Evolutionary conservation across 2,329 filamentous ascomycete genomes (phyloP), one percentile per base, ranked within the genome.

Genomic region (Hymenotorrendiella dingleyae): DNA sequence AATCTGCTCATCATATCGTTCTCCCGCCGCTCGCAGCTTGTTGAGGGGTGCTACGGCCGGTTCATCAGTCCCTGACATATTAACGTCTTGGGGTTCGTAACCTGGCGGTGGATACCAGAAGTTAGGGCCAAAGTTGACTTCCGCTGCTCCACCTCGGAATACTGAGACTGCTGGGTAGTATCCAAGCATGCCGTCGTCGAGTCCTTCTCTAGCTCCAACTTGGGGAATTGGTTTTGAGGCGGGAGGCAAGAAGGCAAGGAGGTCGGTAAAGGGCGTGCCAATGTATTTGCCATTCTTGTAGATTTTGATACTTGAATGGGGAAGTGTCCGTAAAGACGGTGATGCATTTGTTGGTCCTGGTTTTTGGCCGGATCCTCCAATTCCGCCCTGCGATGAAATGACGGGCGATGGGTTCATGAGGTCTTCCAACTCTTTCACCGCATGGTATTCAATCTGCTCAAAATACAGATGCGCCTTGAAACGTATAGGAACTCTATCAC

Each of bases 381-480:
- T 49, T 27, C 54, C 57, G 17, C 57, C 58, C n/a, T 66, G 54
- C 26, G 61, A 55, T 40, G 69, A 63, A 24, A 67, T 62, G 39
- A 68, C 60, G 2, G 78, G 73, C 11, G 79, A 76, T 1, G 81
- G 81, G 57, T 86, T 86, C 72, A 89, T 82, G 16, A 85, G 68
- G 56, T 94, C 86, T 56, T 96, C 90, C 29, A 97, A 79, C 52
- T 94, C 84, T 61, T 94, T 94, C 9, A 84, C 84, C 0, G 86
- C 73, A 54, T 91, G 86, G 62, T 94, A 94, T 60, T 94, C 89
- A 51, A 89, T 85, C 60, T 87, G 84, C 65, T 97, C 91, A 64
- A 95, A 96, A 67, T 94, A 95, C 40, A 90, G 84, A 62, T 94
- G 88, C 30, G 84, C 81, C 64, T 95, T 96, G 70, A 94, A 94